Evolutionary conservation across 345 rosid species (phyloP).

Genomic region (Gossypium rotundifolium): DNA sequence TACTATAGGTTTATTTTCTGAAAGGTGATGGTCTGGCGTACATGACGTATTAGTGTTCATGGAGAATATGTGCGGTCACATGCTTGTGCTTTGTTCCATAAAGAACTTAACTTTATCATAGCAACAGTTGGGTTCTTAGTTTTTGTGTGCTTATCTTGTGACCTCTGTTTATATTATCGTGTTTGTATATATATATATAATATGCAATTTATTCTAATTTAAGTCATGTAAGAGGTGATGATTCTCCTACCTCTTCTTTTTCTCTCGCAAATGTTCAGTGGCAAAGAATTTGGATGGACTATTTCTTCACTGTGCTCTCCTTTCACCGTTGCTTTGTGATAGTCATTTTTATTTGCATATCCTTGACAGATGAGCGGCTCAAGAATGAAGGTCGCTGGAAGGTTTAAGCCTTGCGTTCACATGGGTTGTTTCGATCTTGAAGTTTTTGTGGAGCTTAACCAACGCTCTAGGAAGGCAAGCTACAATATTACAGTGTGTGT

Average conservation of each 20-base stretch:
- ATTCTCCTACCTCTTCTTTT: not conserved
- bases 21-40: not conserved
- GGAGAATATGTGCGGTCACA: not conserved
- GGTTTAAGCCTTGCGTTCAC: constrained; percentile 90
- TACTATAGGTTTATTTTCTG: not conserved
- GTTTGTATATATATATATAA: not conserved
- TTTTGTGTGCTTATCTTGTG: not conserved
- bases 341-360: constrained; percentile 1
- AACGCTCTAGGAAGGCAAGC: constrained; percentile 95
- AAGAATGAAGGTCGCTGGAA: constrained; percentile 96
- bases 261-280: not conserved
- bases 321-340: constrained; percentile 1
- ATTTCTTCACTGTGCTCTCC: not conserved
- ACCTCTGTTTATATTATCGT: not conserved
- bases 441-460: constrained; percentile 90
- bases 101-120: not conserved
- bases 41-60: not conserved
- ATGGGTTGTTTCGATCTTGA: constrained; percentile 98
- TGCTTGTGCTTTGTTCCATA: not conserved
- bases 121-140: not conserved
- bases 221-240: not conserved
- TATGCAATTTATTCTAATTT: not conserved
- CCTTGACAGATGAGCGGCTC: constrained; percentile 80
- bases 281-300: not conserved
- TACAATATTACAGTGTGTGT: not conserved